phyloP scores from a whole-genome alignment of 2,329 filamentous ascomycete genomes.

The Exophiala phaeomuriformis region DNA sequence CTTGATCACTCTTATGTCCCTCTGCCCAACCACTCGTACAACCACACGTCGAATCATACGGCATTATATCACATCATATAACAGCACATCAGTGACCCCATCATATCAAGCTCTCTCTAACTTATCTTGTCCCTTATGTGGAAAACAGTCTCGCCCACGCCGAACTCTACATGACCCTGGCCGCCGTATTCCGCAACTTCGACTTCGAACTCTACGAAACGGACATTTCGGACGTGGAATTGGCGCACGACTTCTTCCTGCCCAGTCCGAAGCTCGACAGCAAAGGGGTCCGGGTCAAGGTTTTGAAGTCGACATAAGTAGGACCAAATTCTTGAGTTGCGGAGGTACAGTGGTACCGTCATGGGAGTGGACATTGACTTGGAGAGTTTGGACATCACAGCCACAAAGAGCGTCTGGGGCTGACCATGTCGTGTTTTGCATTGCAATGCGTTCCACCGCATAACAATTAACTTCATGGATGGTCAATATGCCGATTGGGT shows the following conservation, averaged over 20 bases:
- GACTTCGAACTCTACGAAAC: conserved; percentile 32
- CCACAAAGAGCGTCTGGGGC: no score
- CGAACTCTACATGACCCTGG: conserved; percentile 31
- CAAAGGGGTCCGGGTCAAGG: conserved; percentile 26
- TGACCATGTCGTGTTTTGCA: no score
- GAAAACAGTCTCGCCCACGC: conserved; percentile 30
- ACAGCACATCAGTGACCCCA: neutral
- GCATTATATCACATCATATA: no score
- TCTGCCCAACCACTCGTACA: no score
- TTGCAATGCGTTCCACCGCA: no score
- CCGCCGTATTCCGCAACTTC: conserved; percentile 30
- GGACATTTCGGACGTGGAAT: conserved; percentile 29
- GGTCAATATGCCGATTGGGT: no score
- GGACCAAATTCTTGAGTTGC: neutral
- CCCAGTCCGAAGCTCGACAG: conserved; percentile 24
- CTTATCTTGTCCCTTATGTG: neutral
- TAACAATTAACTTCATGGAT: no score
- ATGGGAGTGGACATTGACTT: neutral
- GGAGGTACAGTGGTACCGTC: neutral
- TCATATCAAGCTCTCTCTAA: neutral
- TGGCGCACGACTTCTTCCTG: conserved; percentile 28
- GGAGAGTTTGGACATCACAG: neutral
- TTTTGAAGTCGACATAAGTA: neutral
- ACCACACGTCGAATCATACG: no score
- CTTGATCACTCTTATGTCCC: no score